A percentile compares a stretch with the other conserved stretches of the same genome.
phyloP scores from a whole-genome alignment of 2,329 filamentous ascomycete genomes.

The Alternaria triticina region DNA sequence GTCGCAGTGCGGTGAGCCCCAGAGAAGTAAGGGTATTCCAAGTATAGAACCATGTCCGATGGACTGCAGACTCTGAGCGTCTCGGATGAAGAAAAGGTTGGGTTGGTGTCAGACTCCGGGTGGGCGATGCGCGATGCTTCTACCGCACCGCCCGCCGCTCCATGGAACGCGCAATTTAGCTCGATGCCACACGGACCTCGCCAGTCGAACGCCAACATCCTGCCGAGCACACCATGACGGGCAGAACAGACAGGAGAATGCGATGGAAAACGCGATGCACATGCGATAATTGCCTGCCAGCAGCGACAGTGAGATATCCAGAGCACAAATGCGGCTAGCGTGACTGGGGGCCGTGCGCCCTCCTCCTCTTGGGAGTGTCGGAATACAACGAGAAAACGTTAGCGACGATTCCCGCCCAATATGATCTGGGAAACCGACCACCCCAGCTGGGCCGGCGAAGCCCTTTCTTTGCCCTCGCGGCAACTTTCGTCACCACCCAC shows the following conservation, averaged over 20 bases:
- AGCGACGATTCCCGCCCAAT: conserved; percentile 15
- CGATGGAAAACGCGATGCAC: neutral
- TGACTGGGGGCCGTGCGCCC: conserved; percentile 3
- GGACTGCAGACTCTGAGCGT: neutral
- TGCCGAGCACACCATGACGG: neutral
- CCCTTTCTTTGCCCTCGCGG: conserved; percentile 15
- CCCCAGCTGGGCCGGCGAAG: conserved; percentile 14
- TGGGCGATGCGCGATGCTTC: conserved; percentile 11
- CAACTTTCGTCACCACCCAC: conserved; percentile 6
- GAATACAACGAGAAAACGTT: conserved; percentile 13
- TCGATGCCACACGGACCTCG: conserved; percentile 14
- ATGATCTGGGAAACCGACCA: conserved; percentile 15
- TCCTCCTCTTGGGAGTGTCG: conserved; percentile 13
- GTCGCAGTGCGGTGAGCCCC: neutral
- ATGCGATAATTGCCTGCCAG: neutral
- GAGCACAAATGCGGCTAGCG: conserved; percentile 3
- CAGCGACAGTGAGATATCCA: neutral
- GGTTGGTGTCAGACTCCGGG: conserved; percentile 5
- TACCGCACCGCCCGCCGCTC: conserved; percentile 9
- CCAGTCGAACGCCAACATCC: neutral
- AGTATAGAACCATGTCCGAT: neutral
- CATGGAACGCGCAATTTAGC: conserved; percentile 17
- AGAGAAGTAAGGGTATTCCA: neutral
- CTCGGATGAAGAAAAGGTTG: conserved; percentile 7
- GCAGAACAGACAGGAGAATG: neutral